phyloP scores from a whole-genome alignment of 75 land plant species.

The Selaginella tamariscina region DNA sequence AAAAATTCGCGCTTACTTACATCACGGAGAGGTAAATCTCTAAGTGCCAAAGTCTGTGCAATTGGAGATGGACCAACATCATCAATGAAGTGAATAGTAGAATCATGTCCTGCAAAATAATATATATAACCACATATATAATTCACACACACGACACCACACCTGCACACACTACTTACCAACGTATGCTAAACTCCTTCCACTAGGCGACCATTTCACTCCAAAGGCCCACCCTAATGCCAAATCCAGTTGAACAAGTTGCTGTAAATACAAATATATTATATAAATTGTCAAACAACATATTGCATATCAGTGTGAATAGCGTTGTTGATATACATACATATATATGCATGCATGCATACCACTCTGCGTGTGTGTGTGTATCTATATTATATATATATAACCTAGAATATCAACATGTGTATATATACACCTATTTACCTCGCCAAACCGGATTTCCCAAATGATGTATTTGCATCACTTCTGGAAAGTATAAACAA shows the following conservation, averaged over 20 bases:
- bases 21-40: constrained; percentile 96
- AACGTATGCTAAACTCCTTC: constrained; percentile 85
- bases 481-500: constrained; percentile 31
- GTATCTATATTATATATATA: too few species aligned
- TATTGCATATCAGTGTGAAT: too few species aligned
- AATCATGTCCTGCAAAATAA: constrained; percentile 74
- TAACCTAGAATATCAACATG: too few species aligned
- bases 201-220: constrained; percentile 95
- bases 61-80: constrained; percentile 80
- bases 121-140: neutral
- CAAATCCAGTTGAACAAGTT: constrained; percentile 88
- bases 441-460: constrained; percentile 97
- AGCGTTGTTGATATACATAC: too few species aligned
- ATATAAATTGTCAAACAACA: neutral
- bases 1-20: constrained; percentile 71
- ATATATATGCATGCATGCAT: too few species aligned
- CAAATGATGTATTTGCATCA: constrained; percentile 32
- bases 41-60: constrained; percentile 65
- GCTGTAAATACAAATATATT: constrained; percentile 32
- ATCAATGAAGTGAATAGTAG: constrained; percentile 83
- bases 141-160: neutral
- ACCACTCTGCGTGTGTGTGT: too few species aligned
- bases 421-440: too few species aligned
- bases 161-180: constrained; percentile 40
- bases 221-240: constrained; percentile 92